phyloP scores from a whole-genome alignment of 176 grass and related monocot species.

The Pharus latifolius region DNA sequence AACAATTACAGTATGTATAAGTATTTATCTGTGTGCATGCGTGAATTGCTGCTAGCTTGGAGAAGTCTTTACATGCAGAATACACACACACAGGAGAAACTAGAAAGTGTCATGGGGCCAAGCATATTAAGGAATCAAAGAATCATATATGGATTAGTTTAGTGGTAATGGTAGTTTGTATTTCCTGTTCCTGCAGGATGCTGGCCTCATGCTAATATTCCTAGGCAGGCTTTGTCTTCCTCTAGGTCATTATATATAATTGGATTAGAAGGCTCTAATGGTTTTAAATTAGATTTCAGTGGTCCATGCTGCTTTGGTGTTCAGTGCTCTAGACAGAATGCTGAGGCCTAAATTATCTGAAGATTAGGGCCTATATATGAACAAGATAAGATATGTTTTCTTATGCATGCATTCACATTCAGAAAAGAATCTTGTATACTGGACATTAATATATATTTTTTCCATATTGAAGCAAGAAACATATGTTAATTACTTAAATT shows the following conservation, averaged over 20 bases:
- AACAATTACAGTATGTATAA: neutral
- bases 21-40: neutral
- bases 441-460: neutral
- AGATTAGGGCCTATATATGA: slow-evolving; percentile 12
- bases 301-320: slow-evolving; percentile 20
- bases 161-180: slow-evolving; percentile 9
- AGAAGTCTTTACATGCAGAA: neutral
- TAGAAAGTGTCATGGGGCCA: neutral
- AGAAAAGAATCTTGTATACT: slow-evolving; percentile 34
- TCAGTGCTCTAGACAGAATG: slow-evolving; percentile 19
- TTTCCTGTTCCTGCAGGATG: neutral
- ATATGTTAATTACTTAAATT: neutral
- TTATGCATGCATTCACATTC: slow-evolving; percentile 29
- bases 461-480: neutral
- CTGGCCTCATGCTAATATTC: slow-evolving; percentile 21
- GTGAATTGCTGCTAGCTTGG: neutral
- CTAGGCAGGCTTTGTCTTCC: slow-evolving; percentile 28
- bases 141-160: slow-evolving; percentile 12
- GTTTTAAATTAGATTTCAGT: slow-evolving; percentile 27
- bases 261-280: slow-evolving; percentile 39
- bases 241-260: slow-evolving; percentile 19
- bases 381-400: slow-evolving; percentile 20
- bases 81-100: neutral
- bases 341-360: slow-evolving; percentile 11
- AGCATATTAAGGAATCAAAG: neutral